Evolutionary conservation across 208 protist species (phyloP), one percentile per base, ranked within the genome.

Genomic region (Lotmaria passim): DNA sequence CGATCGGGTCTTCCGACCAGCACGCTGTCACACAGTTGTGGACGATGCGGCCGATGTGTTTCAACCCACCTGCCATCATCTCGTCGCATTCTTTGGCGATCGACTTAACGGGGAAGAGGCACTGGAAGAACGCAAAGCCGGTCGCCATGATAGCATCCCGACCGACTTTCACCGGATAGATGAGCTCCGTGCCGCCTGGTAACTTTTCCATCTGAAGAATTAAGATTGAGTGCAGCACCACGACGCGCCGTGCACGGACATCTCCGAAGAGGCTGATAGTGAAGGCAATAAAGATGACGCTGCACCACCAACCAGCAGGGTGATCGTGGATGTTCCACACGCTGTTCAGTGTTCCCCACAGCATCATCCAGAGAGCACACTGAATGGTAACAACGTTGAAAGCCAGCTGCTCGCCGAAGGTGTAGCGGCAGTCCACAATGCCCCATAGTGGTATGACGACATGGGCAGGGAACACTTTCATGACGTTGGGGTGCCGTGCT

Each of bases 171-270:
- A 81, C 7, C 15, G 87, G 65, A 26, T 79, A 83, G 15, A 78
- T 34, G 6, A 81, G 21, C 3, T 53, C 67, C 7, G 68, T 73
- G 7, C 66, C 72, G 15, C 63, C 67, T 0, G 67, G 63, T 4
- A 73, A 47, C 21, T 75, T 81, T 51, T 90, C 58, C 76, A 93
- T 79, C 30, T 83, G 77, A 61, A 90, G 82, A 24, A 89, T 71
- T 30, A 93, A 57, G 4, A 87, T 47, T 17, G 71, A 75, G 26
- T 75, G 66, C 50, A 90, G 48, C 38, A 93, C 74, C 7, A 86
- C 52, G 3, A 82, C 12, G 7, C 85, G 82, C 43, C 78, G 81
- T 14, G 79, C 60, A 0, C 57, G 79, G 10, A 89, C n/a, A 38
- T 93, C 85, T 5, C 87, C 87, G 33, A 89, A 51, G 23, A 90